phyloP scores from a whole-genome alignment of 2,329 filamentous ascomycete genomes.

The Exophiala mesophila region DNA sequence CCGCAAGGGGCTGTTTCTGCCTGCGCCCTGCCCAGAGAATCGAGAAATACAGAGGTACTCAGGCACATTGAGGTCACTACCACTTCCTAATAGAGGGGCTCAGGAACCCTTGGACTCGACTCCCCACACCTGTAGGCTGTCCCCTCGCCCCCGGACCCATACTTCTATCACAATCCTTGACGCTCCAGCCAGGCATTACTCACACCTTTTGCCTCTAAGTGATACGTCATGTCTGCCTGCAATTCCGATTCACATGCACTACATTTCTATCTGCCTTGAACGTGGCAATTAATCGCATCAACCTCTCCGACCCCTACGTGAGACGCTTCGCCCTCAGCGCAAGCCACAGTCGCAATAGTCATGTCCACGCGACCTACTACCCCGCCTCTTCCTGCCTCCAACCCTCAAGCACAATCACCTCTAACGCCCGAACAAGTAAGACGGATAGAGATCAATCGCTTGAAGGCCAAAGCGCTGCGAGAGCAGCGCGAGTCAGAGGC shows the following conservation, averaged over 20 bases:
- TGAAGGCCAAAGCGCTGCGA: conserved; percentile 82
- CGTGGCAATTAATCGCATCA: too few relatives aligned
- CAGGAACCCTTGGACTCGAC: too few relatives aligned
- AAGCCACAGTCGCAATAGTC: background rate
- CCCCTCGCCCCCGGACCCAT: too few relatives aligned
- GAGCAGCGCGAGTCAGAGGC: conserved; percentile 64
- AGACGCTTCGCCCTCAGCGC: background rate
- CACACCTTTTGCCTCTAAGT: background rate
- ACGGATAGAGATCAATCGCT: conserved; percentile 74
- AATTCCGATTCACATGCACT: too few relatives aligned
- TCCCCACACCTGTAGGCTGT: too few relatives aligned
- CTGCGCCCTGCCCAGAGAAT: too few relatives aligned
- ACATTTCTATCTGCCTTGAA: too few relatives aligned
- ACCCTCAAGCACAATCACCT: conserved; percentile 38
- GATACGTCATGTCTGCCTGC: conserved; percentile 1
- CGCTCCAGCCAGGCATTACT: conserved; percentile 1
- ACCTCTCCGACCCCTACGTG: background rate
- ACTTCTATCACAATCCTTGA: too few relatives aligned
- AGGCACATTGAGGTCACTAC: too few relatives aligned
- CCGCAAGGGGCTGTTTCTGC: too few relatives aligned
- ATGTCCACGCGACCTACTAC: conserved; percentile 42
- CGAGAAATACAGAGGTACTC: too few relatives aligned
- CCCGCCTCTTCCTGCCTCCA: conserved; percentile 35
- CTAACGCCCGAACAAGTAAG: conserved; percentile 59
- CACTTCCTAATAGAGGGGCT: too few relatives aligned